phyloP scores from a whole-genome alignment of 345 rosid species.

The Pugionium dolabratum region DNA sequence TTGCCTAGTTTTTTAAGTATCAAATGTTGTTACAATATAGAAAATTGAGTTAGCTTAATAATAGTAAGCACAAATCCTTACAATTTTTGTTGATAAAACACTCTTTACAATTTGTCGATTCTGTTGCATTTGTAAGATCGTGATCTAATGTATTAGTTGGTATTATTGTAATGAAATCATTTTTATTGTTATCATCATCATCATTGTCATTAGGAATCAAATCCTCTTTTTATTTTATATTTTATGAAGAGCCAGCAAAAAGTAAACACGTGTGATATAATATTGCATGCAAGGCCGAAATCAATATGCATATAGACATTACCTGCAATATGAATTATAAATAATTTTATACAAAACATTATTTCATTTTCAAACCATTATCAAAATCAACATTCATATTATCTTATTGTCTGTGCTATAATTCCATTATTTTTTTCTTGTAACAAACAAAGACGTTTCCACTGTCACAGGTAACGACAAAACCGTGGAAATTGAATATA shows the following conservation, averaged over 20 bases:
- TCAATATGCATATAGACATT: slow-evolving; percentile 26
- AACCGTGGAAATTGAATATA: background rate
- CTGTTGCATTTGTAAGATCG: background rate
- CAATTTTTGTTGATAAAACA: no score
- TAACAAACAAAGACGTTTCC: slow-evolving; percentile 29
- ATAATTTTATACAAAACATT: background rate
- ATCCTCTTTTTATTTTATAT: background rate
- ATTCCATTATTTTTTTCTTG: background rate
- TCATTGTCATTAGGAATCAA: slow-evolving; percentile 9
- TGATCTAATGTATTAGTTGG: background rate
- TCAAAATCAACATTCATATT: slow-evolving; percentile 9
- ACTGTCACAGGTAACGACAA: slow-evolving; percentile 27
- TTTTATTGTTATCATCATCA: slow-evolving; percentile 1
- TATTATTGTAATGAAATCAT: background rate
- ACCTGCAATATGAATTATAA: slow-evolving; percentile 15
- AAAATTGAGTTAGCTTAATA: no score
- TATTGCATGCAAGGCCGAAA: slow-evolving; percentile 19
- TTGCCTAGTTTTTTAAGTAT: no score
- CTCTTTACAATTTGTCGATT: background rate
- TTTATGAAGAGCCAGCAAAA: slow-evolving; percentile 35
- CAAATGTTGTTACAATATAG: no score
- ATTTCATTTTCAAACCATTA: slow-evolving; percentile 11
- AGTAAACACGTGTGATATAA: slow-evolving; percentile 33
- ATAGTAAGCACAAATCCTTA: no score
- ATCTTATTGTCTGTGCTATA: slow-evolving; percentile 14